These are phyloP conservation scores for Mycena belliarum DNA, from an alignment of 768 basidiomycete genomes.

Conservation along the genomic window DNA sequence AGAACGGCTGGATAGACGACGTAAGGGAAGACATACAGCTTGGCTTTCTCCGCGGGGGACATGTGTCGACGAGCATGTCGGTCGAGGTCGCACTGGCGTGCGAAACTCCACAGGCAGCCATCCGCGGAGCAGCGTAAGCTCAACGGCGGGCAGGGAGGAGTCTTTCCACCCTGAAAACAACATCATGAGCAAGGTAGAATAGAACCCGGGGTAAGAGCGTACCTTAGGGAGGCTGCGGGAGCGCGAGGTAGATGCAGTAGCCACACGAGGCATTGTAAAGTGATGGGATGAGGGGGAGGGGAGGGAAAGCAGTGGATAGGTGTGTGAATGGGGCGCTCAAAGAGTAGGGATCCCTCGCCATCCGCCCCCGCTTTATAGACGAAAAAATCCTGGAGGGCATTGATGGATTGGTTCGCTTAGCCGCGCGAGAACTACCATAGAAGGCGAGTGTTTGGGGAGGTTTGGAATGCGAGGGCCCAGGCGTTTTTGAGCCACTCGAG, in stretches of 20 bases:
- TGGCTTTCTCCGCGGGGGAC: neutral
- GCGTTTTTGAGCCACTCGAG: slow-evolving; percentile 17
- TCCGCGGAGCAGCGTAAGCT: neutral
- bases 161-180: neutral
- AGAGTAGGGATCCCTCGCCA: neutral
- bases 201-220: neutral
- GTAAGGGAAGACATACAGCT: neutral
- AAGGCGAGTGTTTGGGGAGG: slow-evolving; percentile 15
- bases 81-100: neutral
- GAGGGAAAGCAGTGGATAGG: neutral
- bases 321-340: neutral
- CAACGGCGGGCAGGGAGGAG: slow-evolving; percentile 5
- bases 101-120: slow-evolving; percentile 11
- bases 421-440: neutral
- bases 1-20: too few species aligned
- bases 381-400: neutral
- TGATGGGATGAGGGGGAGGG: neutral
- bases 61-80: neutral
- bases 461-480: slow-evolving; percentile 10
- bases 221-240: neutral
- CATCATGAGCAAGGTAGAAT: neutral
- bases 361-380: slow-evolving; percentile 10
- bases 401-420: slow-evolving; percentile 16
- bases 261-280: slow-evolving; percentile 7
- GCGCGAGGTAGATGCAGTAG: neutral